These are phyloP conservation scores for Scheffersomyces lignicola DNA, from an alignment of 1,139 yeast species.

Conservation along the genomic window DNA sequence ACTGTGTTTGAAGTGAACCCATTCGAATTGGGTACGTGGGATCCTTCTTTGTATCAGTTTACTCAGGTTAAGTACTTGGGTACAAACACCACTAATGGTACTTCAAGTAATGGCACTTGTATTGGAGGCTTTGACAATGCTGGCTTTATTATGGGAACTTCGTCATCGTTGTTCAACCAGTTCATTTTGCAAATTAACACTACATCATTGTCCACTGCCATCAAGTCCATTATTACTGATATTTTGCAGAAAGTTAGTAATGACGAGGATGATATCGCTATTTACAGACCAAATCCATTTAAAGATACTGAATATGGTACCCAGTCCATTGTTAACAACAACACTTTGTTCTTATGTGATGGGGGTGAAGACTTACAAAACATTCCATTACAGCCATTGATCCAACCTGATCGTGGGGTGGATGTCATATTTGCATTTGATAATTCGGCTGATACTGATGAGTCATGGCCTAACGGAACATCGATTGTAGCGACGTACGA, in stretches of 20 bases:
- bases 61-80: constrained; percentile 73
- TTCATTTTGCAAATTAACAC: constrained; percentile 64
- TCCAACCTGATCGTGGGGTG: constrained; percentile 38
- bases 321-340: constrained; percentile 29
- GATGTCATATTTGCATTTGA: constrained; percentile 48
- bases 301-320: constrained; percentile 43
- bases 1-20: constrained; percentile 81
- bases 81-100: constrained; percentile 60
- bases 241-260: constrained; percentile 49
- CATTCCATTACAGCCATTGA: constrained; percentile 40
- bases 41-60: constrained; percentile 69
- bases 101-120: constrained; percentile 47
- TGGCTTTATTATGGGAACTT: constrained; percentile 82
- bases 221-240: constrained; percentile 41
- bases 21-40: constrained; percentile 89
- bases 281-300: constrained; percentile 56
- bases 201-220: constrained; percentile 51
- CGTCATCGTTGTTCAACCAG: constrained; percentile 79
- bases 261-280: constrained; percentile 43
- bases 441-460: constrained; percentile 50
- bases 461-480: constrained; percentile 44
- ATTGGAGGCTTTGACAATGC: constrained; percentile 76
- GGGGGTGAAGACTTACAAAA: constrained; percentile 48
- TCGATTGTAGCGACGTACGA: constrained; percentile 51
- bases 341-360: constrained; percentile 41